Conservation (phyloP, 2,329 filamentous ascomycete species). For the Fragosphaeria purpurea region DNA sequence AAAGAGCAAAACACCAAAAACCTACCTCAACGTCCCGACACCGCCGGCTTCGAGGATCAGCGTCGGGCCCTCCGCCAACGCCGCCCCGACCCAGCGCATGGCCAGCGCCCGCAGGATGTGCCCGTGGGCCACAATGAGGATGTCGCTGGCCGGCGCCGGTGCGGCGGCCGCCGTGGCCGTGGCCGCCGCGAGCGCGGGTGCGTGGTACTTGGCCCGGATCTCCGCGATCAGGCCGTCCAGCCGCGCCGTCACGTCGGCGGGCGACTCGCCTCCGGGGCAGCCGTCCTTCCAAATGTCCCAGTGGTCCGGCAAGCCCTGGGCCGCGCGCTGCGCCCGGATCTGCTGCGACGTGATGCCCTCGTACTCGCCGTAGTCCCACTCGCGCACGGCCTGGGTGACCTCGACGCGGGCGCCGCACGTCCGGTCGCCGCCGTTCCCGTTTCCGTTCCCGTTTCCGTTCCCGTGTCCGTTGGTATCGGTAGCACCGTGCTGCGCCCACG, state of each 20-base stretch:
- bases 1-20: background rate
- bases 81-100: constrained; percentile 71
- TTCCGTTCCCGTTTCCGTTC: too few relatives aligned
- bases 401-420: constrained; percentile 52
- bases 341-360: constrained; percentile 67
- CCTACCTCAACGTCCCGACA: constrained; percentile 65
- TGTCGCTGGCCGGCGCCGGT: constrained; percentile 39
- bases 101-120: constrained; percentile 84
- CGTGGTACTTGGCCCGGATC: constrained; percentile 57
- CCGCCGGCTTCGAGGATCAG: constrained; percentile 86
- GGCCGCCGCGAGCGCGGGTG: constrained; percentile 23
- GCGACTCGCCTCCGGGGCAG: constrained; percentile 74
- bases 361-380: constrained; percentile 85
- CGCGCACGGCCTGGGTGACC: constrained; percentile 62
- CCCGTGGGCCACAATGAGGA: constrained; percentile 77
- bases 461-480: constrained; percentile 14
- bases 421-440: constrained; percentile 21
- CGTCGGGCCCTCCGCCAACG: constrained; percentile 62
- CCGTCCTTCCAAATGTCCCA: constrained; percentile 93
- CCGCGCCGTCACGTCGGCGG: constrained; percentile 60
- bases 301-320: constrained; percentile 43
- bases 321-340: constrained; percentile 49
- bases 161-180: constrained; percentile 39
- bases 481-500: constrained; percentile 51
- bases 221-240: constrained; percentile 68